Evolutionary conservation across 306 rosid genomes (phyloP), one percentile per base, ranked within the genome.

Genomic region (Dryas drummondii): DNA sequence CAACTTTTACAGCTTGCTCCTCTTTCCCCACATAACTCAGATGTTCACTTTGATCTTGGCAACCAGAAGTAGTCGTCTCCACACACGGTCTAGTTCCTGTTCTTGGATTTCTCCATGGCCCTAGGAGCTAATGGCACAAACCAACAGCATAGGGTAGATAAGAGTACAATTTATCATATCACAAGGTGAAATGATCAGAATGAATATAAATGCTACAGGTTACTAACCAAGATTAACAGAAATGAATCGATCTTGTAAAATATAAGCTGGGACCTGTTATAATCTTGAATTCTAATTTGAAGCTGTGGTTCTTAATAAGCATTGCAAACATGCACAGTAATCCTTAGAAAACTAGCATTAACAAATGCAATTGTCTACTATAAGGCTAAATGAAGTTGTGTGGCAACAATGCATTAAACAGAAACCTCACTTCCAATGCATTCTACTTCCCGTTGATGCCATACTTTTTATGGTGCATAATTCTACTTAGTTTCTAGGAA

Each of bases 41-140:
- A 27, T 5, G 17, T 47, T 75, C 58, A 75, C 60, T 70, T 67
- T 55, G 60, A 42, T 60, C 12, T 52, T 71, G 44, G 70, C 37
- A 70, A 68, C 81, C 84, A 57, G 69, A 85, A 44, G 81, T 82
- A 82, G 79, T 68, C 76, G 54, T 65, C 78, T 61, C 72, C 47
- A 6, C 80, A 75, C 71, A 58, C 78, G 49, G 61, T 73, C 83
- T 90, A 87, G 80, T 78, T 76, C 81, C 91, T 80, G 86, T 81
- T 87, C 80, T 80, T 92, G 78, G 96, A 88, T 82, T 91, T 91
- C 65, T 90, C 98, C 96, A 83, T 82, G 71, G 96, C 88, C 88
- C 96, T 84, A 12, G 98, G 98, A 77, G 98, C 98, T 94, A 50
- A 88, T n/a, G 11, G 59, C 71, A 75, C 70, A 84, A 73, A 72